Conservation (phyloP, 2,329 filamentous ascomycete species). For the Purpureocillium takamizusanense region DNA sequence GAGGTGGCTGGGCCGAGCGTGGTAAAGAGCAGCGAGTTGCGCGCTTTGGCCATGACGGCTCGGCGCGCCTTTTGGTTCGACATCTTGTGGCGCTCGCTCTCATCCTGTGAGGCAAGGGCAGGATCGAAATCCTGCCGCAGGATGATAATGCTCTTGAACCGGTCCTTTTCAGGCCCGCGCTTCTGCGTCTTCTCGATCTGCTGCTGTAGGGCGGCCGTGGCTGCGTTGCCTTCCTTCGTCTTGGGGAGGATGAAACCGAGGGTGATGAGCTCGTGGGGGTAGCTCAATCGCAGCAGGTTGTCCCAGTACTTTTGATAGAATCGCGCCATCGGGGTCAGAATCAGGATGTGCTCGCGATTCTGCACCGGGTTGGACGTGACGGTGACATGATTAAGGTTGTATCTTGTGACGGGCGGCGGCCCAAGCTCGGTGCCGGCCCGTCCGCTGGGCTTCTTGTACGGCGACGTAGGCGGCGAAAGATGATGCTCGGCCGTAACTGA, state of each 20-base stretch:
- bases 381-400: slow-evolving; percentile 92
- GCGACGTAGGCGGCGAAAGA: slow-evolving; percentile 32
- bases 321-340: slow-evolving; percentile 84
- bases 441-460: slow-evolving; percentile 30
- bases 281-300: slow-evolving; percentile 73
- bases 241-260: slow-evolving; percentile 95
- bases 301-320: slow-evolving; percentile 97
- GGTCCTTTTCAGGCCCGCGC: slow-evolving; percentile 61
- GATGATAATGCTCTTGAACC: slow-evolving; percentile 90
- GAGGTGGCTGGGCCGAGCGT: slow-evolving; percentile 84
- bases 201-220: slow-evolving; percentile 73
- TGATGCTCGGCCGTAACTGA: slow-evolving; percentile 35
- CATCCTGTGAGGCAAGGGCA: slow-evolving; percentile 69
- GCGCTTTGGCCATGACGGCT: slow-evolving; percentile 84
- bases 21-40: slow-evolving; percentile 92
- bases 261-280: slow-evolving; percentile 91
- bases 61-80: slow-evolving; percentile 79
- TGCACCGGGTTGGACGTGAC: slow-evolving; percentile 65
- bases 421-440: slow-evolving; percentile 19
- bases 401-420: slow-evolving; percentile 81
- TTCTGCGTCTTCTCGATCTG: slow-evolving; percentile 81
- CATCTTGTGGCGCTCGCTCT: slow-evolving; percentile 86
- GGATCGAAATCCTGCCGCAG: slow-evolving; percentile 90
- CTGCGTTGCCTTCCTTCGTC: slow-evolving; percentile 82
- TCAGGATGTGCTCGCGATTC: slow-evolving; percentile 78